Percentiles rank a stretch among this genome's conserved stretches.
These are phyloP conservation scores for Hypocreales sp. DNA, from an alignment of 2,329 filamentous ascomycete genomes.

Conservation along the genomic window DNA sequence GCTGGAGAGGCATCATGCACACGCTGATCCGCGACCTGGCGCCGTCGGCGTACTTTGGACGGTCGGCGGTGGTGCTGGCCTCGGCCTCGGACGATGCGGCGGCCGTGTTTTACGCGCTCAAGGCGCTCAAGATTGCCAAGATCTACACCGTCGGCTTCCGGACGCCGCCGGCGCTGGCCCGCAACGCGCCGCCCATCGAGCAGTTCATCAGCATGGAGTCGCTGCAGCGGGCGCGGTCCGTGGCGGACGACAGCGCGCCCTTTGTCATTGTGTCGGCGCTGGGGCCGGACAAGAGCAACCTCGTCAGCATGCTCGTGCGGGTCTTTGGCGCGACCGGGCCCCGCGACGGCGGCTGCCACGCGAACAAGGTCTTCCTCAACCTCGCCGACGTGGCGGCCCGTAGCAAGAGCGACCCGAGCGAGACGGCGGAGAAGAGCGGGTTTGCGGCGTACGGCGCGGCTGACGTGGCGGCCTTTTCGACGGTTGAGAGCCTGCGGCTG, in stretches of 20 bases:
- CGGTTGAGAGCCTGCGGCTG: constrained; percentile 63
- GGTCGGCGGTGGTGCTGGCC: constrained; percentile 62
- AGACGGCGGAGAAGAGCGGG: constrained; percentile 56
- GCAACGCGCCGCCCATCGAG: constrained; percentile 52
- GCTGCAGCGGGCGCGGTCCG: constrained; percentile 34
- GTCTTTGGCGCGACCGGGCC: constrained; percentile 40
- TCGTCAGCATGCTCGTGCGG: constrained; percentile 64
- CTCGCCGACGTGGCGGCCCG: constrained; percentile 41
- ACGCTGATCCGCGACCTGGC: constrained; percentile 71
- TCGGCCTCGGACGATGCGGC: constrained; percentile 61
- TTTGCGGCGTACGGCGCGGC: constrained; percentile 69
- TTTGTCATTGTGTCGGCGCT: constrained; percentile 73
- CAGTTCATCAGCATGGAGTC: constrained; percentile 64
- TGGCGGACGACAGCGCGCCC: constrained; percentile 40
- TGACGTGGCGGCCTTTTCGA: constrained; percentile 72
- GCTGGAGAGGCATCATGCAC: constrained; percentile 73
- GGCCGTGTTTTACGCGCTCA: constrained; percentile 63
- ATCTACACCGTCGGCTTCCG: constrained; percentile 78
- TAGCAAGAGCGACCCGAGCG: constrained; percentile 50
- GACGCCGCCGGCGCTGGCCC: constrained; percentile 43
- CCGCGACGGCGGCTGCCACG: constrained; percentile 19
- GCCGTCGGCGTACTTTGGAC: constrained; percentile 63
- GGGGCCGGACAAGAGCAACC: constrained; percentile 59
- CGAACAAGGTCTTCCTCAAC: constrained; percentile 63
- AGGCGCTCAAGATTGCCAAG: constrained; percentile 58